Conservation (phyloP, 2,329 filamentous ascomycete genomes). For the Colletotrichum acutatum region DNA sequence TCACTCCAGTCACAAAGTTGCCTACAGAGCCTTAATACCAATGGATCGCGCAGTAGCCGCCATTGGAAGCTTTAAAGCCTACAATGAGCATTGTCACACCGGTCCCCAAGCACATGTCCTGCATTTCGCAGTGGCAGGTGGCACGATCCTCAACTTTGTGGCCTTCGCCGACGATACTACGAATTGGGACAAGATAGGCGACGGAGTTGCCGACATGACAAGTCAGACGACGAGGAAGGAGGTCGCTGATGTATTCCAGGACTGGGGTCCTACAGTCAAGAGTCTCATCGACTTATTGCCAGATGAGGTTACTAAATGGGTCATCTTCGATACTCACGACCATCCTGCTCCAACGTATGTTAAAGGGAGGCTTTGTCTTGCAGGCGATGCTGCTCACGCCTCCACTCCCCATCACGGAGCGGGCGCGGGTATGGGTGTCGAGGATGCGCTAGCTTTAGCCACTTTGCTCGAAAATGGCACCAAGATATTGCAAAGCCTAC, state of each 20-base stretch:
- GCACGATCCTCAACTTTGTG: background rate
- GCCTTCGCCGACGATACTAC: background rate
- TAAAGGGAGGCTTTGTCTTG: constrained; percentile 31
- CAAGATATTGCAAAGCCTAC: background rate
- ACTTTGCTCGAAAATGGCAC: background rate
- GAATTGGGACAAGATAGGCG: background rate
- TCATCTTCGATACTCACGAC: background rate
- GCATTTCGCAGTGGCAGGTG: background rate
- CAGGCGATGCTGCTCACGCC: constrained; percentile 40
- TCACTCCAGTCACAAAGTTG: constrained; percentile 36
- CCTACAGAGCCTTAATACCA: constrained; percentile 38
- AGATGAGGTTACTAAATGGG: background rate
- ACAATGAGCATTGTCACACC: constrained; percentile 50
- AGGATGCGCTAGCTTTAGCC: constrained; percentile 37
- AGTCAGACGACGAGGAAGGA: background rate
- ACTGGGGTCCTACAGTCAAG: background rate
- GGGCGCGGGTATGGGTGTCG: constrained; percentile 37
- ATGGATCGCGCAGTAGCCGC: background rate
- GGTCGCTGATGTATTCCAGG: background rate
- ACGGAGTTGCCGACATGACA: background rate
- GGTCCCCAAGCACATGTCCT: constrained; percentile 65
- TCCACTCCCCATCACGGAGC: constrained; percentile 38
- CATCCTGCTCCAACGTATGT: background rate
- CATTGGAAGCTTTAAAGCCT: constrained; percentile 48
- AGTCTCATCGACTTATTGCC: background rate